phyloP scores from a whole-genome alignment of 345 rosid species.

The sweet orange (Citrus sinensis) region DNA sequence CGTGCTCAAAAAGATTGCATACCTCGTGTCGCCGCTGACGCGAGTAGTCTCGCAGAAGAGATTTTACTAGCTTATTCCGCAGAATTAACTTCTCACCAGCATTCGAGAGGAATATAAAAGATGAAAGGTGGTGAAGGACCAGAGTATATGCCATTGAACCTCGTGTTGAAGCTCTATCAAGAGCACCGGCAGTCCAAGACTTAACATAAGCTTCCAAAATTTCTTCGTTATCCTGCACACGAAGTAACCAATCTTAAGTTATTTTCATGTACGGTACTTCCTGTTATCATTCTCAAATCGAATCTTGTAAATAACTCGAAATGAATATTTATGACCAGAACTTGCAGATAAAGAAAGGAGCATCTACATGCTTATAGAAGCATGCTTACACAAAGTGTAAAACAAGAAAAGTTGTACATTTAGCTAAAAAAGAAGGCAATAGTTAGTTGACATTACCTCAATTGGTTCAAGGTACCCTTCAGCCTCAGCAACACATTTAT shows the following conservation, averaged over 20 bases:
- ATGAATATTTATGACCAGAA: background rate
- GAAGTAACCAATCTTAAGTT: background rate
- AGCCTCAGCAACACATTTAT: constrained; percentile 58
- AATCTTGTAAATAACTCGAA: background rate
- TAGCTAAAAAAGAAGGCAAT: background rate
- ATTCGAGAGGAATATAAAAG: constrained; percentile 41
- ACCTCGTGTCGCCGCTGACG: constrained; percentile 65
- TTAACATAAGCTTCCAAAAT: constrained; percentile 73
- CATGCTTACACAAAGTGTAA: background rate
- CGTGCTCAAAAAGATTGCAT: constrained; percentile 14
- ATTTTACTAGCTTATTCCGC: constrained; percentile 56
- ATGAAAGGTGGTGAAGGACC: constrained; percentile 66
- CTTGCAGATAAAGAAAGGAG: background rate
- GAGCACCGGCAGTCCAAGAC: constrained; percentile 73
- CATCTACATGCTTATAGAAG: background rate
- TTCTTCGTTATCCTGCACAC: constrained; percentile 59
- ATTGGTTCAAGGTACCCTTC: constrained; percentile 78
- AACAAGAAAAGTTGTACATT: background rate
- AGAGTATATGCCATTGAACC: constrained; percentile 58
- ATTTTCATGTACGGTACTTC: background rate
- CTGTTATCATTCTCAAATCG: background rate
- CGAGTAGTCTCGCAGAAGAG: constrained; percentile 69
- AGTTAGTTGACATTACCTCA: constrained; percentile 48
- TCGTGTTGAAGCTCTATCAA: constrained; percentile 68
- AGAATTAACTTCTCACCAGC: constrained; percentile 27